Conservation (phyloP, 352 stramenopile species). For the Phytophthora foliorum region DNA sequence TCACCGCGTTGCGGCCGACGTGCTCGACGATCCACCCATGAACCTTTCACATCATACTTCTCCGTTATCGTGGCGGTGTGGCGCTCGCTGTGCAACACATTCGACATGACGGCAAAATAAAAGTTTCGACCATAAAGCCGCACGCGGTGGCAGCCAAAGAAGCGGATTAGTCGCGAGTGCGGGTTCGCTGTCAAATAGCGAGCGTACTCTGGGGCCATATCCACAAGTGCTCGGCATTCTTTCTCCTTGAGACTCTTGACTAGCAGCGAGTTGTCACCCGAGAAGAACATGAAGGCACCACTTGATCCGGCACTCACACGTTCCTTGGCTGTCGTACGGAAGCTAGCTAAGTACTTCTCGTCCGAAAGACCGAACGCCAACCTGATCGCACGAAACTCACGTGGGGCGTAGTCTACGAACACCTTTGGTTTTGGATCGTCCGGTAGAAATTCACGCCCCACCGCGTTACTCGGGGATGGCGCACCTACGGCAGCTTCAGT, state of each 20-base stretch:
- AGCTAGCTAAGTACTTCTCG: conserved; percentile 77
- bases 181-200: conserved; percentile 70
- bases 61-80: conserved; percentile 72
- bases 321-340: conserved; percentile 82
- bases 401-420: conserved; percentile 81
- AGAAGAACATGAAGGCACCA: conserved; percentile 89
- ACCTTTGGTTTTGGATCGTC: conserved; percentile 73
- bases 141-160: conserved; percentile 88
- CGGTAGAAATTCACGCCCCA: conserved; percentile 35
- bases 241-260: conserved; percentile 86
- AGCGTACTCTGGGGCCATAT: conserved; percentile 78
- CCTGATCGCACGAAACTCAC: conserved; percentile 73
- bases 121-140: conserved; percentile 84
- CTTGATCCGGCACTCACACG: conserved; percentile 80
- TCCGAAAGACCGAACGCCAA: conserved; percentile 70
- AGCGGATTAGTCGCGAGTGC: conserved; percentile 81
- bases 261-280: conserved; percentile 75
- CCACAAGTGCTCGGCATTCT: conserved; percentile 77
- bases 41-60: conserved; percentile 85
- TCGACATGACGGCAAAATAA: conserved; percentile 87
- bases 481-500: conserved; percentile 16
- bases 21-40: conserved; percentile 73
- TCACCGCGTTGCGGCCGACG: conserved; percentile 59
- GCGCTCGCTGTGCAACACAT: conserved; percentile 69
- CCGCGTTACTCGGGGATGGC: conserved; percentile 3